These are phyloP conservation scores for Aspergillus brasiliensis DNA, from an alignment of 2,329 filamentous ascomycete genomes.

Conservation along the genomic window DNA sequence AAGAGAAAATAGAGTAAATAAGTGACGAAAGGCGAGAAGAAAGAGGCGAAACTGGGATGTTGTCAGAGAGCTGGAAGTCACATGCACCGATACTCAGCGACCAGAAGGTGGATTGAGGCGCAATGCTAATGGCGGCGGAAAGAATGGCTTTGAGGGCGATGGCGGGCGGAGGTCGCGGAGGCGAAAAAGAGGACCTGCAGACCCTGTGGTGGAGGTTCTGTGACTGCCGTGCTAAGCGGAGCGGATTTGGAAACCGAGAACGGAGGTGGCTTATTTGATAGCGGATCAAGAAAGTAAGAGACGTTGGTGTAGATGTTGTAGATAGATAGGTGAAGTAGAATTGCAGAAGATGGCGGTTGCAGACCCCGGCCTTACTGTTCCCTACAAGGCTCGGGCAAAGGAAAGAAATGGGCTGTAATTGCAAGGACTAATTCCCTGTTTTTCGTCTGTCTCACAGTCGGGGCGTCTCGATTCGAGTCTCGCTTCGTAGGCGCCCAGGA, in stretches of 20 bases:
- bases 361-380: conserved; percentile 24
- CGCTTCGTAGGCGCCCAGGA: conserved; percentile 2
- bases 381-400: conserved; percentile 22
- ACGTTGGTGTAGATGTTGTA: not conserved
- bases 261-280: not conserved
- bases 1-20: conserved; percentile 9
- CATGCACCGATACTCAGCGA: conserved; percentile 15
- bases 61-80: conserved; percentile 19
- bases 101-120: conserved; percentile 14
- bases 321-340: conserved; percentile 1
- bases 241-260: not conserved
- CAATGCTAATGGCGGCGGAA: conserved; percentile 11
- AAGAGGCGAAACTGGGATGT: not conserved
- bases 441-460: conserved; percentile 9
- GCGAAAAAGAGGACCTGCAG: not conserved
- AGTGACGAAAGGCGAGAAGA: conserved; percentile 16
- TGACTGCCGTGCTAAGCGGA: not conserved
- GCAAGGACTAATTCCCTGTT: conserved; percentile 14
- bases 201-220: not conserved
- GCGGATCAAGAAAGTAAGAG: not conserved
- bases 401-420: conserved; percentile 17
- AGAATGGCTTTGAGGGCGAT: not conserved
- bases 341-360: conserved; percentile 19
- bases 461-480: not conserved
- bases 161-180: conserved; percentile 12